Conservation (phyloP, 768 basidiomycete genomes). For the Tylopilus balloui region DNA sequence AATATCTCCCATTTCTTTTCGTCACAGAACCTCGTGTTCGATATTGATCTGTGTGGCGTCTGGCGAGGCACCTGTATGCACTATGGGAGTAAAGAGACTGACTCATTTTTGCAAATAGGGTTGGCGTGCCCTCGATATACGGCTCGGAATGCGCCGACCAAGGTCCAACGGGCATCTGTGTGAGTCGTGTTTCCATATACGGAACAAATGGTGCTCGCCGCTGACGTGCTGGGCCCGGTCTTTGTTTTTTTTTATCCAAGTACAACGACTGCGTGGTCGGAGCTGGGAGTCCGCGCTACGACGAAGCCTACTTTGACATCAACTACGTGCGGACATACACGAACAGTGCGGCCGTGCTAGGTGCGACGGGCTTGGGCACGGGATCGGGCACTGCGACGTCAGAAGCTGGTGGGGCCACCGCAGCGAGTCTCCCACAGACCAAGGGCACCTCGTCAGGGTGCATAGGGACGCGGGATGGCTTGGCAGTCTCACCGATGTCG, state of each 20-base stretch:
- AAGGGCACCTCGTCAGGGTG: background rate
- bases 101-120: slow-evolving; percentile 34
- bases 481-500: background rate
- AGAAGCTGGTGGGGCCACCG: too few species aligned
- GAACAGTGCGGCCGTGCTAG: slow-evolving; percentile 14
- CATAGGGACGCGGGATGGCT: background rate
- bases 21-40: slow-evolving; percentile 47
- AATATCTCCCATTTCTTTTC: slow-evolving; percentile 44
- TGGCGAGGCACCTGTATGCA: slow-evolving; percentile 34
- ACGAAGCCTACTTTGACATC: slow-evolving; percentile 64
- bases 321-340: slow-evolving; percentile 60
- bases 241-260: slow-evolving; percentile 21
- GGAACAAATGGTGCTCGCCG: background rate
- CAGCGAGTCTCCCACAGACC: background rate
- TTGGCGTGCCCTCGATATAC: slow-evolving; percentile 44
- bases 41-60: slow-evolving; percentile 51
- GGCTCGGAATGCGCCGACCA: slow-evolving; percentile 36
- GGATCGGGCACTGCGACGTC: too few species aligned
- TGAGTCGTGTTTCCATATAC: slow-evolving; percentile 22
- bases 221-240: background rate
- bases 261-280: slow-evolving; percentile 56
- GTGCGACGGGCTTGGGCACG: slow-evolving; percentile 2
- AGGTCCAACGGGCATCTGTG: slow-evolving; percentile 40
- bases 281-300: slow-evolving; percentile 50
- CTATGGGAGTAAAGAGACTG: background rate